Conservation (phyloP, 192 early-diverging fungal genomes). For the Chytriomyces sp. region DNA sequence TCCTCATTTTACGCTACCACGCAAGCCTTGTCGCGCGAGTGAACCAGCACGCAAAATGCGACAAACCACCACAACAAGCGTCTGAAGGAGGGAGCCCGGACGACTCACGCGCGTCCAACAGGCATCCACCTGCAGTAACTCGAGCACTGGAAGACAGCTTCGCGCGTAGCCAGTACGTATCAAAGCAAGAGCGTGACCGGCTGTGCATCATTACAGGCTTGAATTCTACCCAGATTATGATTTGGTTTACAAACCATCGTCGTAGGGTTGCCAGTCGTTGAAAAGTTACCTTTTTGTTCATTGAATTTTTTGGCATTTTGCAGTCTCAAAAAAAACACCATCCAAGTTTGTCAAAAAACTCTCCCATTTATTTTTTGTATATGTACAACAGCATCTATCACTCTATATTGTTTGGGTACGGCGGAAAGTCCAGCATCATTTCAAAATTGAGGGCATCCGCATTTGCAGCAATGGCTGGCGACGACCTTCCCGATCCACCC, state of each 20-base stretch:
- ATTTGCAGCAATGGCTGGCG: too few species aligned
- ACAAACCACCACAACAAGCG: background rate
- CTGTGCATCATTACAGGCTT: slow-evolving; percentile 20
- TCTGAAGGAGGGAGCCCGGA: background rate
- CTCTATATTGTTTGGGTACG: too few species aligned
- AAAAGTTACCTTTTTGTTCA: too few species aligned
- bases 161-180: slow-evolving; percentile 2
- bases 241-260: slow-evolving; percentile 34
- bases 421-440: too few species aligned
- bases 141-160: slow-evolving; percentile 21
- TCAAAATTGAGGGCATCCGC: too few species aligned
- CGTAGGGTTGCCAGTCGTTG: slow-evolving; percentile 12
- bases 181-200: slow-evolving; percentile 15
- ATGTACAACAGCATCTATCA: too few species aligned
- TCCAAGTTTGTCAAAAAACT: too few species aligned
- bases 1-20: slow-evolving; percentile 20
- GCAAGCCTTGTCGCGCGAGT: slow-evolving; percentile 27
- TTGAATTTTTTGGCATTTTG: too few species aligned
- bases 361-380: too few species aligned
- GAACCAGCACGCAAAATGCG: slow-evolving; percentile 6
- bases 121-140: slow-evolving; percentile 20
- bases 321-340: too few species aligned
- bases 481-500: too few species aligned
- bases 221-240: slow-evolving; percentile 19
- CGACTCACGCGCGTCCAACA: background rate